Base-by-base conservation (phyloP, 2,329 filamentous ascomycete genomes). In the Raffaelea deltoideospora region DNA sequence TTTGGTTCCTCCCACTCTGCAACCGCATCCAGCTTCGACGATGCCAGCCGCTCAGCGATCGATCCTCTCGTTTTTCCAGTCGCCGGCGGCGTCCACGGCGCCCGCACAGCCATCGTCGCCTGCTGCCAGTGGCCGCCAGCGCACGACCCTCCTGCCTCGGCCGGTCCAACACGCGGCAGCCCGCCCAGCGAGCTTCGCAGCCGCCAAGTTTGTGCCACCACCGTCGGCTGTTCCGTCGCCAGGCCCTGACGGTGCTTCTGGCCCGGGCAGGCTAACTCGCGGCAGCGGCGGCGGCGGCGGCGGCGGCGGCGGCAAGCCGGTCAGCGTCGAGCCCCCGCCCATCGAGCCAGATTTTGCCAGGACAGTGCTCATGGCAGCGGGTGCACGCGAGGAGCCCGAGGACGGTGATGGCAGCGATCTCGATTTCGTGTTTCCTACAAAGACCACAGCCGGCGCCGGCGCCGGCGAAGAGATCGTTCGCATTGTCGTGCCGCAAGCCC, bases 11-110 rank as follows among this genome's bases (percentile, higher is more conserved):
- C n/a, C n/a, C n/a, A n/a, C n/a, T n/a, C n/a, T n/a, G n/a, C n/a
- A n/a, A n/a, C n/a, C n/a, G n/a, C n/a, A n/a, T n/a, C n/a, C n/a
- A n/a, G n/a, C n/a, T n/a, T n/a, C n/a, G 4, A 35, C 17, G 19
- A 46, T 45, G 45, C 27, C 40, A n/a, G 13, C 39, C 18, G 36
- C 37, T 14, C 54, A 59, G 49, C 55, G 65, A 28, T 76, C 72
- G 32, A 77, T 79, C 47, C 68, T 66, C 37, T 75, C 69, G 37
- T 79, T 78, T 58, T 77, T 79, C 53, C 60, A 63, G 43, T 63
- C 65, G 22, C 33, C 31, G n/a, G 40, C 57, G 60, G 42, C 58
- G 57, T 37, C 47, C 52, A 34, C 37, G 19, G 50, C 55, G 30
- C 50, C 54, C 37, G 54, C 56, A 53, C 52, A 50, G 32, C 39